Evolutionary conservation across 306 rosid genomes (phyloP), one percentile per base, ranked within the genome.

Genomic region (Cucumis hystrix): DNA sequence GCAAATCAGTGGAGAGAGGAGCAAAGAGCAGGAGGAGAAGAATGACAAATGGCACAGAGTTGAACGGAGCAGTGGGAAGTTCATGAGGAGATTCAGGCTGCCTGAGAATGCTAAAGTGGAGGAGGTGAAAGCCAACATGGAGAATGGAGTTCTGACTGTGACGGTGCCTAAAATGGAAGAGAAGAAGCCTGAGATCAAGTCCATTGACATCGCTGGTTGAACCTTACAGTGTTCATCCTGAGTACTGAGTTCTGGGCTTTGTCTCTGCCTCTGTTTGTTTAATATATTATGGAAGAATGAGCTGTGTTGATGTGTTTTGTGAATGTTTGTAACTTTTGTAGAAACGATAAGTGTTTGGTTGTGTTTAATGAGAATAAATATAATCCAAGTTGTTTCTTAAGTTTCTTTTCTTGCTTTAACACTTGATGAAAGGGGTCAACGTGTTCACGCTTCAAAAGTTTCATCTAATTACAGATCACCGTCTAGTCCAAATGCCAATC

Each of bases 11-110:
- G 85, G 85, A 0, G 83, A 79, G 80, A 82, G 83, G 68, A 73
- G 51, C 52, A 52, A 13, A 28, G 85, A 85, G 43, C 33, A 82
- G 16, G 85, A 82, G 10, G 85, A 82, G 47, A 79, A 76, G 77
- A 65, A 77, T 1, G 85, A 84, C 15, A 84, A 57, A 45, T 84
- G 87, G 87, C 87, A 84, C 28, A 58, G 85, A 54, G 55, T 82
- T 6, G 87, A 84, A 56, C 41, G 85, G 40, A 76, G 85, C 75
- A 76, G 71, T 49, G 87, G 87, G 6, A 84, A 82, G 65, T 84
- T 84, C 18, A 0, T 82, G 80, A 79, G 87, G 83, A 74, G 87
- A 76, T 82, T 84, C 33, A 37, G 78, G 78, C 75, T 82, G 60
- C 87, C 87, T 0, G 85, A 84, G 62, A 76, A 82, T 15, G 79